Evolutionary conservation across 768 basidiomycete genomes (phyloP).

Genomic region (Amanita exitialis): DNA sequence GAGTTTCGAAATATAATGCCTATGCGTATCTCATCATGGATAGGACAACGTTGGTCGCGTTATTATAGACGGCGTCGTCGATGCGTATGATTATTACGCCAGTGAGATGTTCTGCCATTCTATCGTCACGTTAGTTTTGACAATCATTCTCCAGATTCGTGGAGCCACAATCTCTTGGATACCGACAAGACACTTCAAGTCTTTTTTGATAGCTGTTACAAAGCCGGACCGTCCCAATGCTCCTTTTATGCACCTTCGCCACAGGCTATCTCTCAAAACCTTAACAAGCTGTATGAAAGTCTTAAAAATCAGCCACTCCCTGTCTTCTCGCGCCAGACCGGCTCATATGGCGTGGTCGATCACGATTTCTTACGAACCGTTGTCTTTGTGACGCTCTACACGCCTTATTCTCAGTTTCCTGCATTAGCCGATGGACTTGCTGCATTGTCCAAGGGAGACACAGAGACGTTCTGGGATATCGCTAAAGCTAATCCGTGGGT

Average conservation of each 20-base stretch:
- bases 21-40: not conserved
- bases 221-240: constrained; percentile 25
- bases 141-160: constrained; percentile 15
- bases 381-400: constrained; percentile 25
- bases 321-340: constrained; percentile 13
- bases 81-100: constrained; percentile 28
- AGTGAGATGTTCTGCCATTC: constrained; percentile 13
- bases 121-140: not conserved
- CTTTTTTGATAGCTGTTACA: constrained; percentile 27
- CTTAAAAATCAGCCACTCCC: constrained; percentile 19
- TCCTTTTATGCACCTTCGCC: constrained; percentile 28
- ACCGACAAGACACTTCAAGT: constrained; percentile 23
- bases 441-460: constrained; percentile 23
- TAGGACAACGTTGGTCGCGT: constrained; percentile 24
- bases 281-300: constrained; percentile 21
- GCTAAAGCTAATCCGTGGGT: constrained; percentile 3
- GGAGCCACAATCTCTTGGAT: constrained; percentile 26
- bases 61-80: constrained; percentile 30
- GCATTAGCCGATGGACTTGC: constrained; percentile 25
- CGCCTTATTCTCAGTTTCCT: constrained; percentile 23
- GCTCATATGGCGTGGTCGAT: constrained; percentile 27
- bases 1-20: not conserved
- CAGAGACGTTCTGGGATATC: constrained; percentile 15
- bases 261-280: constrained; percentile 21
- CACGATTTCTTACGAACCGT: constrained; percentile 18